Conservation (phyloP, 495 filamentous ascomycete genomes). For the Neurospora terricola region DNA sequence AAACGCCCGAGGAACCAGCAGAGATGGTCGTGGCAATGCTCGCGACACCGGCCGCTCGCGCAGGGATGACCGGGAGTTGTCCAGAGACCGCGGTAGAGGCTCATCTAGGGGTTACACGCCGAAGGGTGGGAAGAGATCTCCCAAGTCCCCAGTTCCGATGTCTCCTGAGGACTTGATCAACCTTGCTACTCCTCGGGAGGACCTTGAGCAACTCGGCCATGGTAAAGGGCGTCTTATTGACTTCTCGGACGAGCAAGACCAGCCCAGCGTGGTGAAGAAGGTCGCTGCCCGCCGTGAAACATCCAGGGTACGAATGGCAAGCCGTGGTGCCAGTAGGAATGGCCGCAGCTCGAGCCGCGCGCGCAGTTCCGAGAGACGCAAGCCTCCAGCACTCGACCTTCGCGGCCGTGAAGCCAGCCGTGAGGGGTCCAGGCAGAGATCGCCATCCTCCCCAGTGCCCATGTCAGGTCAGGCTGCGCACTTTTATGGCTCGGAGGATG, state of each 20-base stretch:
- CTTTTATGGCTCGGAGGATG: constrained; percentile 39
- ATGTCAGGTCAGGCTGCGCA: constrained; percentile 40
- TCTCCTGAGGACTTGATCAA: constrained; percentile 70
- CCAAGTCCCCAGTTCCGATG: constrained; percentile 86
- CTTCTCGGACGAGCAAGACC: constrained; percentile 15
- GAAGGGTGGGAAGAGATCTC: constrained; percentile 71
- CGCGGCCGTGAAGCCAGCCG: constrained; percentile 42
- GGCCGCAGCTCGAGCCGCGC: constrained; percentile 13
- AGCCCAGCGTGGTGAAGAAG: constrained; percentile 35
- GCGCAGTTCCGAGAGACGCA: constrained; percentile 34
- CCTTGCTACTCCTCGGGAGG: constrained; percentile 36
- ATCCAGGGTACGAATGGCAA: constrained; percentile 23
- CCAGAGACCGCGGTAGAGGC: constrained; percentile 57
- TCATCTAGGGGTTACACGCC: constrained; percentile 56
- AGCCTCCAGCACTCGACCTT: constrained; percentile 40
- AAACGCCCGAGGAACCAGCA: constrained; percentile 45
- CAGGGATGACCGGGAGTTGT: constrained; percentile 47
- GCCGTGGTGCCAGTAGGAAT: constrained; percentile 36
- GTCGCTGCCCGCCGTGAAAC: constrained; percentile 26
- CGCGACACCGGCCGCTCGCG: constrained; percentile 43
- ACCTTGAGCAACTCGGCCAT: constrained; percentile 5
- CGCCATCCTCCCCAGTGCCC: constrained; percentile 73
- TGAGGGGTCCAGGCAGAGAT: constrained; percentile 49
- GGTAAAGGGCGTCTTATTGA: constrained; percentile 11
- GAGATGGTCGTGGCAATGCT: constrained; percentile 42